Evolutionary conservation across 768 basidiomycete genomes (phyloP), one percentile per base, ranked within the genome.

Genomic region (Boletus pseudopeckii): DNA sequence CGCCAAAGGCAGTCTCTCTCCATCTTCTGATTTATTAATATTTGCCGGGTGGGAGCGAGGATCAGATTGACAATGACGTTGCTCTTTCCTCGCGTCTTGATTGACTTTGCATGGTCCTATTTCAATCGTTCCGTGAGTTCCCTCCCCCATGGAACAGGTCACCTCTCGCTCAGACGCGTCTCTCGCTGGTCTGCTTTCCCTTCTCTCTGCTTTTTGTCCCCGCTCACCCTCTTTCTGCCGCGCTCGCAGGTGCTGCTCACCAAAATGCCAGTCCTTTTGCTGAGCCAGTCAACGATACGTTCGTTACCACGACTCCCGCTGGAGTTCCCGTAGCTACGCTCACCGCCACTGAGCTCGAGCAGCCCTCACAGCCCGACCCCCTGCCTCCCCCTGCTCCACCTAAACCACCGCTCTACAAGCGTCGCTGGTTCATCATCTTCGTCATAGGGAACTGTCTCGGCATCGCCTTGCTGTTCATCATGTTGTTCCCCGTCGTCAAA

Each of bases 401-500:
- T 8, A 59, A 56, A 52, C 64, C 63, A 30, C 83, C 82, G 14
- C 76, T 86, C 51, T 86, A 84, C 72, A 85, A 81, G 65, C 78
- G 74, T 56, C 77, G 79, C 39, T 80, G 77, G 75, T 86, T 88
- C 73, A 83, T 87, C 54, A 77, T 86, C 28, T 74, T 75, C 48
- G 63, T 82, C 55, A 74, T 86, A 28, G 61, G 75, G 4, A 68
- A 76, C 17, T 75, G 79, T 6, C 61, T 88, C 15, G 80, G 73
- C 34, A 85, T 89, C 49, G 83, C 77, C 15, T 64, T 88, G 36
- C 67, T 88, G 18, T 89, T 88, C 68, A 79, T 88, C 55, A 44
- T 88, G 11, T 67, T 89, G 22, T 88, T 81, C 66, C 86, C 86
- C 7, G 83, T 88, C 51, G 74, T 88, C 52, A 77, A 71, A 46